Evolutionary conservation across 1,284 basidiomycete genomes (phyloP), one percentile per base, ranked within the genome.

Genomic region (Cutaneotrichosporon cavernicola): DNA sequence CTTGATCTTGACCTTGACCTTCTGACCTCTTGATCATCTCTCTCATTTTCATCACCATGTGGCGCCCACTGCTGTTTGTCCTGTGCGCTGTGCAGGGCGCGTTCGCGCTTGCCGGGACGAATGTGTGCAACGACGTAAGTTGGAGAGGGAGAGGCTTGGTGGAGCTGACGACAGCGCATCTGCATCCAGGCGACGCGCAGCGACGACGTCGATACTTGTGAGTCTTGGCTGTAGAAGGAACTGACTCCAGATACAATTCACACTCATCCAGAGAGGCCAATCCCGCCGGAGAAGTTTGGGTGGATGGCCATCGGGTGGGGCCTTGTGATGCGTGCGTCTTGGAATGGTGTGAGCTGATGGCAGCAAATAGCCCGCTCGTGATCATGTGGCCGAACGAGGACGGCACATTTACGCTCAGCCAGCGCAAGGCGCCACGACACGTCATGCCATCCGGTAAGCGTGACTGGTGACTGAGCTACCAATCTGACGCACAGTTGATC

Each of bases 371-470:
- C 11, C 84, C 85, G 0, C 86, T 88, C 85, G 85, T 88, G 58
- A 85, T 89, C 53, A 83, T 86, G 77, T 89, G 88, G 88, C 79
- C 84, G 8, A 86, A 87, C 70, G 73, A 76, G 13, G 83, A 86
- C 66, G 84, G 84, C 9, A 77, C 81, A 2, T 80, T 86, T 51
- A 87, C 86, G 11, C 76, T 89, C 34, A 87, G 86, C 14, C 88
- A 89, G 72, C 83, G 88, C 36, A 75, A 74, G 30, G 84, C 88
- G 0, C 63, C 79, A 2, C 69, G 69, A 5, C 76, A 86, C 58
- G 72, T 78, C 0, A 80, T 83, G 81, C 88, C 88, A 2, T 82
- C 31, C 73, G 22, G 81, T 86, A 56, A 49, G 71, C 61, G 7
- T 46, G 7, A 8, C 16, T n/a, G 10, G 16, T 46, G 7, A 8